phyloP scores from a whole-genome alignment of 177 flowering plant species.

The Vitis hybrid region DNA sequence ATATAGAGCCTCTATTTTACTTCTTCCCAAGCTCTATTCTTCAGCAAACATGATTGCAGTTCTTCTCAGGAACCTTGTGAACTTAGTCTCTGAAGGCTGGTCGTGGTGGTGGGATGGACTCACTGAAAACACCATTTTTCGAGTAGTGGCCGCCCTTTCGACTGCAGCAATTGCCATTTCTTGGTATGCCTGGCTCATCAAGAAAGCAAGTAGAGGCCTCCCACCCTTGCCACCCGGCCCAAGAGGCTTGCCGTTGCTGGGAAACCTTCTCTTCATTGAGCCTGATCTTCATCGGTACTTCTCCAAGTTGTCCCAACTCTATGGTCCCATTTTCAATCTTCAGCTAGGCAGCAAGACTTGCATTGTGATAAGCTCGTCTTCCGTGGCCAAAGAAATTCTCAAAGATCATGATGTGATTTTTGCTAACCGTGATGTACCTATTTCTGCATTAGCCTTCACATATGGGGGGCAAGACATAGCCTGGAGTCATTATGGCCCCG shows the following conservation, averaged over 20 bases:
- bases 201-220: not conserved
- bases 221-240: conserved; percentile 35
- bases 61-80: no score
- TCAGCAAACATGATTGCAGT: no score
- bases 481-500: conserved; percentile 10
- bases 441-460: not conserved
- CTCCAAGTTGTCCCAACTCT: conserved; percentile 10
- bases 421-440: conserved; percentile 24
- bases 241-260: conserved; percentile 31
- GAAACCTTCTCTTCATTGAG: conserved; percentile 37
- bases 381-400: conserved; percentile 20
- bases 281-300: conserved; percentile 25
- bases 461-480: conserved; percentile 22
- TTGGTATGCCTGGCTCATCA: no score
- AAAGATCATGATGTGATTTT: conserved; percentile 29
- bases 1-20: no score
- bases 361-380: conserved; percentile 31
- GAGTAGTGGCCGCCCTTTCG: no score
- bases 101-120: no score
- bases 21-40: no score
- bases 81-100: no score
- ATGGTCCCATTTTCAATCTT: conserved; percentile 39
- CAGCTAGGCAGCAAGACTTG: conserved; percentile 23
- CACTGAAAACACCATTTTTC: no score
- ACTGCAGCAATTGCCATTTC: no score